These are phyloP conservation scores for Leccinum disarticulatum DNA, from an alignment of 768 basidiomycete genomes.

Conservation along the genomic window DNA sequence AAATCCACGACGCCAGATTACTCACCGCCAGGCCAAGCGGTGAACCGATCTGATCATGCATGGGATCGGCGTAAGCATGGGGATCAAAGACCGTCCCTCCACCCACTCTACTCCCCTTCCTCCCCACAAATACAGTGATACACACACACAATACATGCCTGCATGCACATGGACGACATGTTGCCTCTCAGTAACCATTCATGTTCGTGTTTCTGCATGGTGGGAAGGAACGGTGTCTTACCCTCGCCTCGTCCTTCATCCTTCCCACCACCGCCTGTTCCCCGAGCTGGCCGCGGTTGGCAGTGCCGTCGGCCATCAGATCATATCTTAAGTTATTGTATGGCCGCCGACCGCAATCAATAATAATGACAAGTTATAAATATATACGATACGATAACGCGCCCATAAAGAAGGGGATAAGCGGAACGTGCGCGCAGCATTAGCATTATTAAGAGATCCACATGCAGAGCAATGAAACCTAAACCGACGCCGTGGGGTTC, in stretches of 20 bases:
- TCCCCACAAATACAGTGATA: background rate
- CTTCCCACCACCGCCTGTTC: constrained; percentile 11
- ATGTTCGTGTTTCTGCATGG: constrained; percentile 12
- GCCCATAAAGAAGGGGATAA: constrained; percentile 3
- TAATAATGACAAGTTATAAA: constrained; percentile 4
- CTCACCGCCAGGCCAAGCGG: constrained; percentile 1
- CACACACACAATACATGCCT: background rate
- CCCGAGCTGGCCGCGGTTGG: constrained; percentile 7
- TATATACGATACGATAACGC: constrained; percentile 4
- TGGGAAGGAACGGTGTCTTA: constrained; percentile 27
- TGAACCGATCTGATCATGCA: constrained; percentile 14
- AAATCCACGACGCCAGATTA: constrained; percentile 4
- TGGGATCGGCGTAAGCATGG: constrained; percentile 13
- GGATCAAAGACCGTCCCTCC: background rate
- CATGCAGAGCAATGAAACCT: constrained; percentile 64
- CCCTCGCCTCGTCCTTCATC: constrained; percentile 7
- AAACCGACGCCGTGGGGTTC: constrained; percentile 51
- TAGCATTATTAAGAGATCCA: constrained; percentile 52
- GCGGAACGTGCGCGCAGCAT: constrained; percentile 47
- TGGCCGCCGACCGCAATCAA: constrained; percentile 34
- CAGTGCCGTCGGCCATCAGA: constrained; percentile 5
- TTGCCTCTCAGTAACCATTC: constrained; percentile 9
- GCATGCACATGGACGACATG: constrained; percentile 16
- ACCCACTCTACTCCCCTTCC: background rate
- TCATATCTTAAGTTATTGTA: constrained; percentile 1